Percentiles rank a stretch among this genome's conserved stretches.
These are phyloP conservation scores for Cystobasidium pallidum DNA, from an alignment of 1,284 basidiomycete species.

Conservation along the genomic window DNA sequence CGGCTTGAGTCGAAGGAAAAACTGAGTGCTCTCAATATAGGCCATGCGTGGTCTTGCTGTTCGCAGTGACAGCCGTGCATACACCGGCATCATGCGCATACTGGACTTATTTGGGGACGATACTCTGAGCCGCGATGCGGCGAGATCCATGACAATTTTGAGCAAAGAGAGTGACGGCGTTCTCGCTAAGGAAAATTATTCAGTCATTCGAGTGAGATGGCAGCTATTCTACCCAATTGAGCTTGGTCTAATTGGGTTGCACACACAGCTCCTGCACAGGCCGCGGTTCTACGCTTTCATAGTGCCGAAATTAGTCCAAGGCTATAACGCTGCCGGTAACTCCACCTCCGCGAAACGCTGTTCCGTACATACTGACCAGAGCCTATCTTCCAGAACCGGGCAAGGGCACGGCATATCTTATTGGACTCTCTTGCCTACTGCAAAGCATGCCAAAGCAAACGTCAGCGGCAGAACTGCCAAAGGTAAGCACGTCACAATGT, in stretches of 20 bases:
- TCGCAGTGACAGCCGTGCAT: conserved; percentile 67
- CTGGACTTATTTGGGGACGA: conserved; percentile 70
- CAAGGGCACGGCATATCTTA: conserved; percentile 66
- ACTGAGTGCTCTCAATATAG: conserved; percentile 64
- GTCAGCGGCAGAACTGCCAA: conserved; percentile 68
- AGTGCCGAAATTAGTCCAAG: conserved; percentile 73
- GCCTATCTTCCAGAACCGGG: conserved; percentile 17
- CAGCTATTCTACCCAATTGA: neutral
- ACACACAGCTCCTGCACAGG: conserved; percentile 71
- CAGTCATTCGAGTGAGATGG: conserved; percentile 69
- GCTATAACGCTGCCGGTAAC: conserved; percentile 56
- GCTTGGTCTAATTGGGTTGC: too few relatives aligned
- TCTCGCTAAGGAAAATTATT: conserved; percentile 75
- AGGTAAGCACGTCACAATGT: conserved; percentile 48
- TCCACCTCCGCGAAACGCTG: neutral
- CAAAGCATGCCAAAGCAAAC: conserved; percentile 76
- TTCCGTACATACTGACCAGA: too few relatives aligned
- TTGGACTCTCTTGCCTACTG: conserved; percentile 81
- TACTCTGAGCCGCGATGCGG: conserved; percentile 68
- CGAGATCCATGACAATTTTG: conserved; percentile 70
- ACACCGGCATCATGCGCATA: conserved; percentile 66
- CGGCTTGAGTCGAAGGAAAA: neutral
- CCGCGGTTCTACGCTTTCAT: conserved; percentile 79
- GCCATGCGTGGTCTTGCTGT: conserved; percentile 68
- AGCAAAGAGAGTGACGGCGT: conserved; percentile 64